These are phyloP conservation scores for Perkinsela sp. DNA, from an alignment of 208 protist genomes.

Conservation along the genomic window DNA sequence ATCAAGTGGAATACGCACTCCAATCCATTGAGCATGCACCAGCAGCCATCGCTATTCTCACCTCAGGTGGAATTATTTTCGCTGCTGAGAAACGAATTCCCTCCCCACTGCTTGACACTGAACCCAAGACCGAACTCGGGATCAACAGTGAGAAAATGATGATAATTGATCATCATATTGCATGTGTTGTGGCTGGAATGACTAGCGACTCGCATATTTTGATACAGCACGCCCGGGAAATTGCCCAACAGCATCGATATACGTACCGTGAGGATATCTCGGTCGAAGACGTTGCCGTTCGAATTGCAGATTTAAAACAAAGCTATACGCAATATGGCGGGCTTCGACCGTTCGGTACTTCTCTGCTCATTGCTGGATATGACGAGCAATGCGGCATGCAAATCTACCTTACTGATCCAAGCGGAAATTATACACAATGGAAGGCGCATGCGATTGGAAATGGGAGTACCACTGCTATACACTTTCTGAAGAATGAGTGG, in stretches of 20 bases:
- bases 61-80: conserved; percentile 85
- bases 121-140: conserved; percentile 39
- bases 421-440: conserved; percentile 93
- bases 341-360: conserved; percentile 93
- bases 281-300: conserved; percentile 82
- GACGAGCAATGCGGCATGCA: conserved; percentile 92
- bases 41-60: conserved; percentile 82
- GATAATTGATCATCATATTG: conserved; percentile 80
- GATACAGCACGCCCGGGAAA: conserved; percentile 74
- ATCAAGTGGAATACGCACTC: conserved; percentile 97
- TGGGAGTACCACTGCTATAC: conserved; percentile 82
- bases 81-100: conserved; percentile 82
- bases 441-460: conserved; percentile 88
- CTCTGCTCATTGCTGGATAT: conserved; percentile 90
- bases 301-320: conserved; percentile 93
- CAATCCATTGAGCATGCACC: conserved; percentile 92
- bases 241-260: conserved; percentile 70
- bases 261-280: conserved; percentile 69
- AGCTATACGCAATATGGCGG: conserved; percentile 95
- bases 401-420: conserved; percentile 73
- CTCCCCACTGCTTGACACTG: conserved; percentile 77
- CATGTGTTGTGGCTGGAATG: conserved; percentile 88
- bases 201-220: conserved; percentile 95
- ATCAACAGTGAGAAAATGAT: conserved; percentile 91
- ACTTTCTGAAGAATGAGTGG: conserved; percentile 85